phyloP scores from a whole-genome alignment of 1,284 basidiomycete genomes.

The Sphagnurus paluster region DNA sequence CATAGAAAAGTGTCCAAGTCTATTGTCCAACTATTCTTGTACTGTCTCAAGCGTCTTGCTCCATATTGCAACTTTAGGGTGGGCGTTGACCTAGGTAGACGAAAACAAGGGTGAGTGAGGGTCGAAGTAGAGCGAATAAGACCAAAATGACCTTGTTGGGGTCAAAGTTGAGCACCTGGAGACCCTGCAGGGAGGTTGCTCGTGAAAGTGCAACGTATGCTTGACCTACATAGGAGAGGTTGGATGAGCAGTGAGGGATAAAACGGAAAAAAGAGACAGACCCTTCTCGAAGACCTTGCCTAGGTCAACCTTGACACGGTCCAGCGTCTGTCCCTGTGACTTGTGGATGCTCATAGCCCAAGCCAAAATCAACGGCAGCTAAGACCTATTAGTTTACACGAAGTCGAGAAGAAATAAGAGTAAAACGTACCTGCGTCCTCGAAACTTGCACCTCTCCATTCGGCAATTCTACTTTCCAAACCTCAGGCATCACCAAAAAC shows the following conservation, averaged over 20 bases:
- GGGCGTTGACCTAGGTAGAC: constrained; percentile 57
- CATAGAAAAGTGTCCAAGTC: background rate
- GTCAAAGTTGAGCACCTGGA: constrained; percentile 90
- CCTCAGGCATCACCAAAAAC: constrained; percentile 71
- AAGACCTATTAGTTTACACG: constrained; percentile 9
- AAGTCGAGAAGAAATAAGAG: constrained; percentile 1
- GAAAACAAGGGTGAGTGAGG: background rate
- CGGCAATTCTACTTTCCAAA: constrained; percentile 84
- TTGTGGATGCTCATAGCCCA: constrained; percentile 98
- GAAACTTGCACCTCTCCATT: constrained; percentile 80
- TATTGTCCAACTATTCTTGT: constrained; percentile 11
- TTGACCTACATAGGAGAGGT: constrained; percentile 53
- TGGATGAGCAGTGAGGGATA: background rate
- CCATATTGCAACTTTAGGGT: constrained; percentile 70
- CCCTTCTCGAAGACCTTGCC: constrained; percentile 89
- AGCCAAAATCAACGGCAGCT: constrained; percentile 83
- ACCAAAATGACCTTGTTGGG: constrained; percentile 55
- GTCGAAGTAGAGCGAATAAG: background rate
- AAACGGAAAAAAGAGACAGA: constrained; percentile 20
- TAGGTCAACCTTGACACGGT: constrained; percentile 83
- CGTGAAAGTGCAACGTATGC: constrained; percentile 97
- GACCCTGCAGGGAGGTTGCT: constrained; percentile 87
- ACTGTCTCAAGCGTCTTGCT: constrained; percentile 58
- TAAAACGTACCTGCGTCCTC: constrained; percentile 61
- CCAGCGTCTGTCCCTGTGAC: constrained; percentile 88